Percentiles rank a stretch among this genome's conserved stretches.
These are phyloP conservation scores for Rhytidiadelphus loreus DNA, from an alignment of 225 moss, liverwort and hornwort genomes.

Conservation along the genomic window DNA sequence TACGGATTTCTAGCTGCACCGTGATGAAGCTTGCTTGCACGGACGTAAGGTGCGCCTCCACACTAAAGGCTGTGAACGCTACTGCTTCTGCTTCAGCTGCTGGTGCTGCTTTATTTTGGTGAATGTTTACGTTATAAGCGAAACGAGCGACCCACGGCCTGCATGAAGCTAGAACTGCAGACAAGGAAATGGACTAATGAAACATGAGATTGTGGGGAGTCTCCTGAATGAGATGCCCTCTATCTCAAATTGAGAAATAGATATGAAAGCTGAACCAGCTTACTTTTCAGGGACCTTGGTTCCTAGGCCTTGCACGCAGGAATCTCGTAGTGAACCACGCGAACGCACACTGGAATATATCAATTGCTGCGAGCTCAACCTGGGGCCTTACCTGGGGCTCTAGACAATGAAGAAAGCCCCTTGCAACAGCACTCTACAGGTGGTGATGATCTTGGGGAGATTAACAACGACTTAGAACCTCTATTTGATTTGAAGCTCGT, in stretches of 20 bases:
- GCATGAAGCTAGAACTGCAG: background rate
- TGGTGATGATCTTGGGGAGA: background rate
- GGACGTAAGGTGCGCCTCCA: background rate
- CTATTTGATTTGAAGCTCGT: constrained; percentile 43
- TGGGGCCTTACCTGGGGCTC: background rate
- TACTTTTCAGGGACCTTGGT: background rate
- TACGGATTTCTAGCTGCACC: background rate
- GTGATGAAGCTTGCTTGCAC: background rate
- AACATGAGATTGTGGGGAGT: background rate
- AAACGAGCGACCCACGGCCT: background rate
- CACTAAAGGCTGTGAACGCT: background rate
- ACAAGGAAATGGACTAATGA: background rate
- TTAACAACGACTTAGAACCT: background rate
- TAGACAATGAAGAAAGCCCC: background rate
- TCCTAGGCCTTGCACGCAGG: background rate
- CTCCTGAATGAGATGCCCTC: background rate
- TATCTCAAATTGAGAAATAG: background rate
- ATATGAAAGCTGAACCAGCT: background rate
- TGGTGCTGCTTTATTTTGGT: background rate
- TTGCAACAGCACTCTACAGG: background rate
- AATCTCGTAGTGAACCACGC: background rate
- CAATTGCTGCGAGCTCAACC: background rate
- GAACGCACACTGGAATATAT: background rate
- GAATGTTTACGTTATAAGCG: background rate
- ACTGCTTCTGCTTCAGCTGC: background rate